Evolutionary conservation across 805 yeast genomes (phyloP), one percentile per base, ranked within the genome.

Genomic region (Ogataea salicorniae): DNA sequence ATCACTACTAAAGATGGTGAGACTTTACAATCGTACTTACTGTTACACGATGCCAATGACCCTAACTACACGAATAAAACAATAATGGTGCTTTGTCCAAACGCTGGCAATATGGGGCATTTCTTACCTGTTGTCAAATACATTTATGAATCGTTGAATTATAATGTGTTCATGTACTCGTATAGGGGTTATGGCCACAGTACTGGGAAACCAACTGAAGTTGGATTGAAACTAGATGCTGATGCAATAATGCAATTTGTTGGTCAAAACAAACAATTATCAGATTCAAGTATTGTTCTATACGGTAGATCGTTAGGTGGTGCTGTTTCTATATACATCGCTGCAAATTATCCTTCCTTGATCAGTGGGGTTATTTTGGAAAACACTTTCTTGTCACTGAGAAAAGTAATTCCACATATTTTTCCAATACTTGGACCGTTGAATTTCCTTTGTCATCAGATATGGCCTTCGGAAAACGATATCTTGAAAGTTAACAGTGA

Each of bases 51-150:
- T 49, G 55, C 61, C 5, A 54, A 56, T 13, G 49, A 59, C 4
- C 57, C 70, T 4, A 53, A 48, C 18, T 77, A 81, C 48, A 65
- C 74, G 33, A 72, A 77, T 52, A 86, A 84, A 54, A 87, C 97
- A 0, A 76, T 92, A 11, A 59, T 94, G 23, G 75, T 94, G 18
- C 72, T 91, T 44, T 82, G 90, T 42, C 98, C 98, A 5, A 92
- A 92, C 66, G 97, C 97, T 2, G 98, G 98, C 5, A 92, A 94
- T 63, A 92, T 92, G 53, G 98, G 98, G 16, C 89, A 88, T 61
- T 83, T 86, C 29, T 69, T 92, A 42, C 96, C 97, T 1, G 78
- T 89, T 8, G 95, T 87, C 3, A 73, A 82, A 42, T 64, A 84
- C 9, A 81, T 91, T 52, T 87, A 79, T 65, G 67, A 72, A 42